phyloP scores from a whole-genome alignment of 1,284 basidiomycete species.

The Trametes hirsuta region DNA sequence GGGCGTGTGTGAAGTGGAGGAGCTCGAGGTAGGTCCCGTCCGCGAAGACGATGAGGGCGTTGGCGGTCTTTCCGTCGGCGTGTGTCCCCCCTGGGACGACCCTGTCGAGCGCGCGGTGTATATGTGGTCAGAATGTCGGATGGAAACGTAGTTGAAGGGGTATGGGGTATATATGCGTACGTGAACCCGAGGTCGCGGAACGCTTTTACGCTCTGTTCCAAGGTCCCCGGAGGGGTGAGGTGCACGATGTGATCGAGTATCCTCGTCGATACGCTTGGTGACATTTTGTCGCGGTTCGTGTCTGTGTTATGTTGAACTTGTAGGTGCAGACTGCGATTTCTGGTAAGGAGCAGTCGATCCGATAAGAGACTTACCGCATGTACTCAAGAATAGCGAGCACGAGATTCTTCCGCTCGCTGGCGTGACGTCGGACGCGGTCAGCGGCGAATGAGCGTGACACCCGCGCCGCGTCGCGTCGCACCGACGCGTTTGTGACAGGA shows the following conservation, averaged over 20 bases:
- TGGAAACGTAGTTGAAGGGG: neutral
- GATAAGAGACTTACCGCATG: no score
- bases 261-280: constrained; percentile 40
- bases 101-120: constrained; percentile 34
- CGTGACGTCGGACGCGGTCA: no score
- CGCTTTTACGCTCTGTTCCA: constrained; percentile 51
- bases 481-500: no score
- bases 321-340: neutral
- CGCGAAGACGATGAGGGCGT: constrained; percentile 63
- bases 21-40: constrained; percentile 72
- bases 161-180: constrained; percentile 39
- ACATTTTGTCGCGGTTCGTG: constrained; percentile 11
- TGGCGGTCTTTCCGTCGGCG: constrained; percentile 61
- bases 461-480: no score
- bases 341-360: no score
- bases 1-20: constrained; percentile 61
- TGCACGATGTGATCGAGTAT: constrained; percentile 71
- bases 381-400: no score
- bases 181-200: constrained; percentile 68
- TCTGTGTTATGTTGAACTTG: neutral
- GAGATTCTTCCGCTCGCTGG: no score
- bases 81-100: constrained; percentile 68
- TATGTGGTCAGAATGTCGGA: neutral
- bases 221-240: constrained; percentile 61
- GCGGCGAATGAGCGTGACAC: no score